phyloP scores from a whole-genome alignment of 345 rosid species.

The Citrus australasica region DNA sequence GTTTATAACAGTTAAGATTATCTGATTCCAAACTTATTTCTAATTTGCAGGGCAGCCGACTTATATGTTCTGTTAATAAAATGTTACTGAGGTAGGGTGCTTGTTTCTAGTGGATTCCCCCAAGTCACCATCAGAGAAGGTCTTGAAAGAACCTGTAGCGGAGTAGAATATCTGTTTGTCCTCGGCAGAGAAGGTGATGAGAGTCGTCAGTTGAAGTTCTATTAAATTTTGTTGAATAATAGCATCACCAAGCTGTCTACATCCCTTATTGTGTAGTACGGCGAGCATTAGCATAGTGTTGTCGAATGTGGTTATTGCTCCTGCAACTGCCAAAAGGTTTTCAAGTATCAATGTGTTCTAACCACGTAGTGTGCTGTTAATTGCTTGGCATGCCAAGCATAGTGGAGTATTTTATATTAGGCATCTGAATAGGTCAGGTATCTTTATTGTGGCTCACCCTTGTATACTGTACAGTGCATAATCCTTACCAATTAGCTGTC shows the following conservation, averaged over 20 bases:
- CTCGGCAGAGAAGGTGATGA: neutral
- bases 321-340: neutral
- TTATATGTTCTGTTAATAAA: neutral
- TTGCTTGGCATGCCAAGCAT: neutral
- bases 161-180: neutral
- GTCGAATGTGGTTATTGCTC: neutral
- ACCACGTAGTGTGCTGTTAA: neutral
- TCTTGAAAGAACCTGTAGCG: neutral
- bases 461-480: neutral
- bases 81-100: neutral
- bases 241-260: neutral
- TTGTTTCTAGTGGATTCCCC: neutral
- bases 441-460: neutral
- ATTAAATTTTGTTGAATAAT: neutral
- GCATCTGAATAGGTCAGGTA: neutral
- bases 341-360: neutral
- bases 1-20: neutral
- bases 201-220: neutral
- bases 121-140: neutral
- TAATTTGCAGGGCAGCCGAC: slow-evolving; percentile 11
- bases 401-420: neutral
- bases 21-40: slow-evolving; percentile 7
- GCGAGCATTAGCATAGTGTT: neutral
- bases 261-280: neutral
- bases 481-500: neutral